phyloP scores from a whole-genome alignment of 2,329 filamentous ascomycete species.

The Colletotrichum phormii region DNA sequence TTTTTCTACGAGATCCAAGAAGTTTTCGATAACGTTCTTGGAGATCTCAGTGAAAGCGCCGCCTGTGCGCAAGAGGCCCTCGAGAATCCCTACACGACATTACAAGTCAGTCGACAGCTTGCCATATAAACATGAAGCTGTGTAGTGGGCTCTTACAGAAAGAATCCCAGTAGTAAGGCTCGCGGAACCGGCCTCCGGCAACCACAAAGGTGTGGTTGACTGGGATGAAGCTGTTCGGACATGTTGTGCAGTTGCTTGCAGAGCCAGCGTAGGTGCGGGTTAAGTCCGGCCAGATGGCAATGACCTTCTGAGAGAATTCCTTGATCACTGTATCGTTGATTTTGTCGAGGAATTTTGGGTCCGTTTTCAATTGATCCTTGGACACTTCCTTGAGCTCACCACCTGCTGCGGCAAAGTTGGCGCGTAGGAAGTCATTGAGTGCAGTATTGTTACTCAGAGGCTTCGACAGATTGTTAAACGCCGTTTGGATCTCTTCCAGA shows the following conservation, averaged over 20 bases:
- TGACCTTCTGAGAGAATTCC: conserved; percentile 72
- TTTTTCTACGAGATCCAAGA: conserved; percentile 72
- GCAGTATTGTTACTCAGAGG: conserved; percentile 73
- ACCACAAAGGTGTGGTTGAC: conserved; percentile 77
- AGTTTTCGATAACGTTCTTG: conserved; percentile 77
- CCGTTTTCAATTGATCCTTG: conserved; percentile 61
- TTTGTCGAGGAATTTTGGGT: conserved; percentile 68
- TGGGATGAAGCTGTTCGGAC: conserved; percentile 74
- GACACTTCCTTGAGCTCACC: conserved; percentile 70
- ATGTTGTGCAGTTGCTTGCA: conserved; percentile 65
- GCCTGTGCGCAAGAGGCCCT: conserved; percentile 73
- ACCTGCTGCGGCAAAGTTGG: conserved; percentile 73
- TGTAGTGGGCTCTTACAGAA: conserved; percentile 48
- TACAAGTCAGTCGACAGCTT: conserved; percentile 48
- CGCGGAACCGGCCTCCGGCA: conserved; percentile 76
- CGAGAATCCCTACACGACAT: conserved; percentile 60
- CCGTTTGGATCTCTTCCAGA: conserved; percentile 69
- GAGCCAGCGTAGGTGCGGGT: conserved; percentile 68
- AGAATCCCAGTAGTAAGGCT: conserved; percentile 79
- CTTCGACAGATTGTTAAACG: conserved; percentile 69
- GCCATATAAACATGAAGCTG: background rate
- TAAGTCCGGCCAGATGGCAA: conserved; percentile 76
- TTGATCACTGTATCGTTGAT: conserved; percentile 68
- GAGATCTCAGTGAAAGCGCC: conserved; percentile 73
- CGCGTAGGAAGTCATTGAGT: conserved; percentile 70